phyloP scores from a whole-genome alignment of 2,329 filamentous ascomycete genomes.

The Penicillium sp. region DNA sequence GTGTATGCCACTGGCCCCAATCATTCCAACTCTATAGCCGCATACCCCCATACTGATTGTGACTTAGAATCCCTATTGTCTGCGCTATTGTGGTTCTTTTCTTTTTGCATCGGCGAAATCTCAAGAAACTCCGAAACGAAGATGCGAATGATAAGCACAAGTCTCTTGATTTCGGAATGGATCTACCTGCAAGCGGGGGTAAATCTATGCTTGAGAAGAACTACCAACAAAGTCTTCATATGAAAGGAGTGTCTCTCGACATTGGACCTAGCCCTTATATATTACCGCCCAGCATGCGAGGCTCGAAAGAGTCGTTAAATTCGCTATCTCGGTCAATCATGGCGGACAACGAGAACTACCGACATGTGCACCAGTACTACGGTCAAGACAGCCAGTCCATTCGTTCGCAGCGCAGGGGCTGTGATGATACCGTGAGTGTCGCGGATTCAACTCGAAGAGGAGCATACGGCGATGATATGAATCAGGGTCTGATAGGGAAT shows the following conservation, averaged over 20 bases:
- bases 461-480: slow-evolving; percentile 52
- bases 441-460: slow-evolving; percentile 54
- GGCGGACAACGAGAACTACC: slow-evolving; percentile 83
- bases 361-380: slow-evolving; percentile 63
- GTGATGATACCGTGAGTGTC: slow-evolving; percentile 58
- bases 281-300: slow-evolving; percentile 79
- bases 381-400: slow-evolving; percentile 49
- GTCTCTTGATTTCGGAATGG: slow-evolving; percentile 90
- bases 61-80: slow-evolving; percentile 73
- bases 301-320: slow-evolving; percentile 83
- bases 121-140: slow-evolving; percentile 73
- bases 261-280: slow-evolving; percentile 80
- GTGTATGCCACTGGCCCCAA: slow-evolving; percentile 58
- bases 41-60: background rate
- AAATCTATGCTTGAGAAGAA: slow-evolving; percentile 64
- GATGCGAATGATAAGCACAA: slow-evolving; percentile 86
- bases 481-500: slow-evolving; percentile 59
- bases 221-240: slow-evolving; percentile 40
- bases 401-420: slow-evolving; percentile 40
- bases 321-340: slow-evolving; percentile 79
- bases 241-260: slow-evolving; percentile 63
- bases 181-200: slow-evolving; percentile 48
- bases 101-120: slow-evolving; percentile 78
- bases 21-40: slow-evolving; percentile 1
- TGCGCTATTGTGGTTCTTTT: slow-evolving; percentile 70